phyloP scores from a whole-genome alignment of 2,329 filamentous ascomycete genomes.

The Colletotrichum sidae region DNA sequence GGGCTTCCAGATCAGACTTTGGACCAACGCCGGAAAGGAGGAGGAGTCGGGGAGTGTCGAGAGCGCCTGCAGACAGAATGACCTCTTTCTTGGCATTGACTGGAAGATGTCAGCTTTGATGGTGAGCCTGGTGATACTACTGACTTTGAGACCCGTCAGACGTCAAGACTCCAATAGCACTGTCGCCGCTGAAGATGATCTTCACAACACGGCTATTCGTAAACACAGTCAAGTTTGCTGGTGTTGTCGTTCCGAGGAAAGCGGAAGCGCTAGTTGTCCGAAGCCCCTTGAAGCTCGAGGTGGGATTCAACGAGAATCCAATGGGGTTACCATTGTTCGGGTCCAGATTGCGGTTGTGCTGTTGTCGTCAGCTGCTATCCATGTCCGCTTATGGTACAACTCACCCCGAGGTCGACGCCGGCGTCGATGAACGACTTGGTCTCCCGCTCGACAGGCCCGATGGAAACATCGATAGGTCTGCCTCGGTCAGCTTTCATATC shows the following conservation, averaged over 20 bases:
- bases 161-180: constrained; percentile 68
- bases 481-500: not conserved
- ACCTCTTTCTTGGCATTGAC: constrained; percentile 70
- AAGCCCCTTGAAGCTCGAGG: constrained; percentile 8
- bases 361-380: not conserved
- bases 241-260: constrained; percentile 1
- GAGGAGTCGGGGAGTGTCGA: constrained; percentile 68
- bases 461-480: constrained; percentile 26
- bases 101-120: not conserved
- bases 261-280: constrained; percentile 27
- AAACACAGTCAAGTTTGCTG: constrained; percentile 81
- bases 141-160: constrained; percentile 19
- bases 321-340: constrained; percentile 25
- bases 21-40: constrained; percentile 33
- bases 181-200: constrained; percentile 76
- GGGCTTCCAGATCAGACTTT: not conserved
- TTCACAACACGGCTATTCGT: constrained; percentile 90
- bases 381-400: not conserved
- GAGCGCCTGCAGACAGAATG: constrained; percentile 73
- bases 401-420: constrained; percentile 15
- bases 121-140: not conserved
- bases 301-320: constrained; percentile 19
- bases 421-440: constrained; percentile 28
- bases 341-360: constrained; percentile 26
- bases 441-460: constrained; percentile 21